Conservation (phyloP, 257 asterid species). For the Gentiana macrophylla region DNA sequence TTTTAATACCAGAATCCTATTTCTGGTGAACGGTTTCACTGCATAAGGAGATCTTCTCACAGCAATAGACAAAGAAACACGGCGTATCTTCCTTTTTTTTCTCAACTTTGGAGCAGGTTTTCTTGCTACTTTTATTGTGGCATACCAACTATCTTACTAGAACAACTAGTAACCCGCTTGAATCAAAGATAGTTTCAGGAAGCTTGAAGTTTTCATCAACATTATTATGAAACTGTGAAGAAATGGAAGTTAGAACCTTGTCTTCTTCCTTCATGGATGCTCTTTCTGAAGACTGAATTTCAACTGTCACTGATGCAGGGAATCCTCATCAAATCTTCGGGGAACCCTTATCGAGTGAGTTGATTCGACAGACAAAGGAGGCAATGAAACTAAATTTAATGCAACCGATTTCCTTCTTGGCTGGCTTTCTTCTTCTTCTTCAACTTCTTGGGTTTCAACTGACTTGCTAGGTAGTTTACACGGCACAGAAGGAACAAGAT, state of each 20-base stretch:
- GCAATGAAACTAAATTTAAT: conserved; percentile 13
- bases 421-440: conserved; percentile 15
- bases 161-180: conserved; percentile 21
- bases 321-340: conserved; percentile 9
- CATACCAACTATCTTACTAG: conserved; percentile 18
- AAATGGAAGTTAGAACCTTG: conserved; percentile 14
- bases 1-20: conserved; percentile 43
- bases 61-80: conserved; percentile 34
- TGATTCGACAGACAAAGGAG: conserved; percentile 10
- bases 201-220: conserved; percentile 17
- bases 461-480: conserved; percentile 3
- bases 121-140: conserved; percentile 28
- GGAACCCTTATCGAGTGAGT: conserved; percentile 11
- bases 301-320: conserved; percentile 17
- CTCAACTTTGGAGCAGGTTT: conserved; percentile 44
- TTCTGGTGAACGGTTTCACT: conserved; percentile 48
- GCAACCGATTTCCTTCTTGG: conserved; percentile 7
- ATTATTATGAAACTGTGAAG: conserved; percentile 12
- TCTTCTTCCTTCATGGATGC: conserved; percentile 21
- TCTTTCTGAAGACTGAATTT: conserved; percentile 13
- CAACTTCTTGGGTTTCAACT: conserved; percentile 4
- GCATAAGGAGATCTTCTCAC: conserved; percentile 34
- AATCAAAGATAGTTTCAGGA: conserved; percentile 14
- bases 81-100: conserved; percentile 44
- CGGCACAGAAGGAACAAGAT: conserved; percentile 11